A percentile compares a stretch with the other conserved stretches of the same genome.
phyloP scores from a whole-genome alignment of 1,139 yeast species.

The Diutina neorugosa region DNA sequence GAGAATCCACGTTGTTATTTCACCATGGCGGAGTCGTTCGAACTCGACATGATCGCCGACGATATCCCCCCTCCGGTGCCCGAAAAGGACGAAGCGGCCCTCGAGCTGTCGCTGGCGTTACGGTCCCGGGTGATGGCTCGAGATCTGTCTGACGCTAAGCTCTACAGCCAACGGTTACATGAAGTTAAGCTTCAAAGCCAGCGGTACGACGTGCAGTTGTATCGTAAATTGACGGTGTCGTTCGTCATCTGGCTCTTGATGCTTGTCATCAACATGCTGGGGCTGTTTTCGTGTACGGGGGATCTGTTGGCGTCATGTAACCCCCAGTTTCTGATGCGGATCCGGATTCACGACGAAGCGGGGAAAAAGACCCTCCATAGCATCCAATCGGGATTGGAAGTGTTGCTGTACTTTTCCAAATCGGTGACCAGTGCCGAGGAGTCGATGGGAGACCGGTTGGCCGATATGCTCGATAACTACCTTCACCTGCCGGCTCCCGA shows the following conservation, averaged over 20 bases:
- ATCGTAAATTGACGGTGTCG: not conserved
- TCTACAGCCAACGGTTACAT: not conserved
- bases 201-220: not conserved
- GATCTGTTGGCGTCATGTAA: not conserved
- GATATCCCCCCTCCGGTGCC: conserved; percentile 1
- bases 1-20: not conserved
- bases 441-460: not conserved
- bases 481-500: too few relatives aligned
- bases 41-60: not conserved
- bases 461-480: not conserved
- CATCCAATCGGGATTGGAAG: not conserved
- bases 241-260: not conserved
- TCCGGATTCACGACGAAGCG: not conserved
- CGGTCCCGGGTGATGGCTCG: not conserved
- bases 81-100: not conserved
- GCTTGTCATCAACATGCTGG: conserved; percentile 1
- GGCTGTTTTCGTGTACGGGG: conserved; percentile 1
- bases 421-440: not conserved
- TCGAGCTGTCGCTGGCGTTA: not conserved
- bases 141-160: not conserved
- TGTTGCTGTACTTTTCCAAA: not conserved
- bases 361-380: not conserved
- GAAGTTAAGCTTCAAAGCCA: not conserved
- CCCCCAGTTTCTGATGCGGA: not conserved
- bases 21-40: not conserved